Base-by-base conservation (phyloP, 202 grass and related monocot genomes). In the Elaeis oleifera region DNA sequence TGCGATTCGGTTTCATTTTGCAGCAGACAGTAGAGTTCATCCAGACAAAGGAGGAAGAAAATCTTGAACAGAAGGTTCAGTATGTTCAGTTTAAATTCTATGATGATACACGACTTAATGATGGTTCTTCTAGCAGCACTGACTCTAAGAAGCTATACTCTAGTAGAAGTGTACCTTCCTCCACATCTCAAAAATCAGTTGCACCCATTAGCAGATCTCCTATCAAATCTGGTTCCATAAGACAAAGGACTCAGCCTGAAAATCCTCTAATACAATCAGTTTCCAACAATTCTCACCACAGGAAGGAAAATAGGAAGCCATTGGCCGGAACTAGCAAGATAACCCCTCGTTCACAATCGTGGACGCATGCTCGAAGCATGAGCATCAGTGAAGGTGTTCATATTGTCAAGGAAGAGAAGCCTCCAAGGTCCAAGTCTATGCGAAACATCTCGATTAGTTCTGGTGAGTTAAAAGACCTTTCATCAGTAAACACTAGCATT, bases 301-400 rank as follows among this genome's bases (percentile, higher is more conserved):
- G 58, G 16, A 63, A 44, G 59, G 70, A 63, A 54, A 63, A 73
- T 19, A 54, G 15, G 59, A 51, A 32, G 59, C 59, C 59, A 18
- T 22, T 31, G 14, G 6, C 50, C 5, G 20, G 18, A 22, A 4
- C 54, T 22, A 16, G 65, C 24, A 55, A 56, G 0, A 11, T 21
- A 36, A 14, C 17, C 8, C 4, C 5, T 67, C 64, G 3, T 32
- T 54, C 26, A 55, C 17, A 14, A 8, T 1, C 17, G 7, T 20
- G 50, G 19, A 20, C 51, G 21, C 61, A 62, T 53, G 49, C 19
- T 54, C 24, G 70, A 62, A 73, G 70, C 70, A 63, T 17, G 18
- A 63, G 58, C 58, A 36, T 18, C 8, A 25, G 23, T 54, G 50
- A 11, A n/a, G 27, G 59, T 36, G 16, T 23, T 3, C 19, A 60